Conservation (phyloP, 148 eudicot species). For the Chenopodium album region DNA sequence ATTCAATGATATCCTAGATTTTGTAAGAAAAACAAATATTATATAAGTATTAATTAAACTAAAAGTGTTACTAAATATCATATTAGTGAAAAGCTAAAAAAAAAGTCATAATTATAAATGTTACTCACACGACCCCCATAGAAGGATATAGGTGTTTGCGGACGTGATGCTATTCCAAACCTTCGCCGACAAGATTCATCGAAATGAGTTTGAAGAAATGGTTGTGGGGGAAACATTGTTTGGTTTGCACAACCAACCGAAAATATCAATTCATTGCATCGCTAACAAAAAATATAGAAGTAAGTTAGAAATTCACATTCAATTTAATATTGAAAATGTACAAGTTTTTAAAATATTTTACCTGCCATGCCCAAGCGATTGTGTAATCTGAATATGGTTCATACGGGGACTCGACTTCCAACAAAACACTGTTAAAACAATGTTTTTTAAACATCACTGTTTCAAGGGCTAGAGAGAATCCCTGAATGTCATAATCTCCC, state of each 20-base stretch:
- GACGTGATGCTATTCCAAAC: background rate
- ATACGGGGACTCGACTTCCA: background rate
- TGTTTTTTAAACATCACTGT: too few species aligned
- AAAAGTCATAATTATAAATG: too few species aligned
- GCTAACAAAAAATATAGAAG: background rate
- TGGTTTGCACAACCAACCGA: background rate
- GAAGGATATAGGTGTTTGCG: background rate
- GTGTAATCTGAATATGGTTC: background rate
- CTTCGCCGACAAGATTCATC: background rate
- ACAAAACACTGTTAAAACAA: too few species aligned
- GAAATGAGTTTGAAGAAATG: background rate
- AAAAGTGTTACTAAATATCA: background rate
- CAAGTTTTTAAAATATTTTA: too few species aligned
- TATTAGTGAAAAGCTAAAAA: too few species aligned
- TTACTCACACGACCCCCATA: background rate
- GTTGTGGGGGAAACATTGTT: background rate
- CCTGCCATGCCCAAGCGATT: background rate
- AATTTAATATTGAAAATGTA: too few species aligned
- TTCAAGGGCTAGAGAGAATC: too few species aligned
- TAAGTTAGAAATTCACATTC: background rate
- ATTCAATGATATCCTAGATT: background rate
- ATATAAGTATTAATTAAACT: background rate
- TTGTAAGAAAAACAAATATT: background rate
- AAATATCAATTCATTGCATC: background rate
- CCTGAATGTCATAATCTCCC: too few species aligned